A percentile compares a stretch with the other conserved stretches of the same genome.
Evolutionary conservation across 1,284 basidiomycete genomes (phyloP).

Genomic region (Volvariella surrecta): DNA sequence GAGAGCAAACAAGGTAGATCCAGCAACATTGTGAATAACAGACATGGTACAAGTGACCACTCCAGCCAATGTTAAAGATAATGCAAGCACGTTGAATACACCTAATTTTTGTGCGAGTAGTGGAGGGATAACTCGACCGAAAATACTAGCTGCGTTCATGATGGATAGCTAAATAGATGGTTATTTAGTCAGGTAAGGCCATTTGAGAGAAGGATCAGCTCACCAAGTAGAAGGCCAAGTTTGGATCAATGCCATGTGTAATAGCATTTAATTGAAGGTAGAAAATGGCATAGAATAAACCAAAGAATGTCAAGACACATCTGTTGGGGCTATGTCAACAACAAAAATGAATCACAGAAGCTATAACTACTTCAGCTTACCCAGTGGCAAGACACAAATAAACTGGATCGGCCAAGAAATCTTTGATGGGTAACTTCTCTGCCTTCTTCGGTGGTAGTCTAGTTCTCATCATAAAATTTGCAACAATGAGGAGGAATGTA

Average conservation of each 20-base stretch:
- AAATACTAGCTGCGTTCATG: too few species aligned
- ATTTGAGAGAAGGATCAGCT: too few species aligned
- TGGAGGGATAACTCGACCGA: constrained; percentile 36
- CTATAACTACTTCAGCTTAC: constrained; percentile 6
- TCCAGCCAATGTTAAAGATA: too few species aligned
- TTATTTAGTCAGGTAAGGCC: neutral
- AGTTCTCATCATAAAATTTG: too few species aligned
- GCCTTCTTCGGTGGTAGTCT: too few species aligned
- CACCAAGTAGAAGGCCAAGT: constrained; percentile 41
- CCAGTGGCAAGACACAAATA: constrained; percentile 2
- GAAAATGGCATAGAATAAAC: constrained; percentile 35
- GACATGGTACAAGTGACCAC: too few species aligned
- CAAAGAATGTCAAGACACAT: constrained; percentile 14
- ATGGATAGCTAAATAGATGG: constrained; percentile 23
- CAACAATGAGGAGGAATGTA: constrained; percentile 23
- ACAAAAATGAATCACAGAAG: neutral
- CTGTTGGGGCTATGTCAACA: neutral
- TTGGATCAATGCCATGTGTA: constrained; percentile 29
- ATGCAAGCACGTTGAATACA: constrained; percentile 27
- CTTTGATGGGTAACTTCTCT: constrained; percentile 26
- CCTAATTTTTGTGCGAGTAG: constrained; percentile 34
- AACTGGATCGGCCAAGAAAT: neutral
- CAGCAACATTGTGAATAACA: too few species aligned
- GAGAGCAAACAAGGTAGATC: too few species aligned
- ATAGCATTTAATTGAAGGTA: too few species aligned